phyloP scores from a whole-genome alignment of 805 yeast genomes.

The Scheffersomyces amazonensis region DNA sequence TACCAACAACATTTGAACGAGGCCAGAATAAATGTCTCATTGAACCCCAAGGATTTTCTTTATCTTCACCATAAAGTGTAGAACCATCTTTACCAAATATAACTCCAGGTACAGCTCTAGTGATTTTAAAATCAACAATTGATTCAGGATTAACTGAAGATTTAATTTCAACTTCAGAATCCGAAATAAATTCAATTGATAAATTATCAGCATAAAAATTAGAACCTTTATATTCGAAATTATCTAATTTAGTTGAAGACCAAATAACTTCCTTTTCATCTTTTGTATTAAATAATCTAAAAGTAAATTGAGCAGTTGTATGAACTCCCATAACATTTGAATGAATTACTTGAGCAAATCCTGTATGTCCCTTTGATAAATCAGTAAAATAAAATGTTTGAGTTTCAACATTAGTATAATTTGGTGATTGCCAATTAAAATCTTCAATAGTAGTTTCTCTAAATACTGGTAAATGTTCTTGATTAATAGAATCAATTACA shows the following conservation, averaged over 20 bases:
- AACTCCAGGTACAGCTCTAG: constrained; percentile 69
- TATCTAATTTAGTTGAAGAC: constrained; percentile 89
- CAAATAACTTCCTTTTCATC: constrained; percentile 56
- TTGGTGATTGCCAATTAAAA: constrained; percentile 71
- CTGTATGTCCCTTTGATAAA: constrained; percentile 59
- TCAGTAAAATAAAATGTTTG: constrained; percentile 85
- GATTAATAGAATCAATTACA: constrained; percentile 55
- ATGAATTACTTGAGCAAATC: constrained; percentile 93
- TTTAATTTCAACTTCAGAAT: constrained; percentile 47
- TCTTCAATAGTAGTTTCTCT: constrained; percentile 63
- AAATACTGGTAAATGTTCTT: constrained; percentile 41
- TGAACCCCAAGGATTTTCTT: constrained; percentile 88
- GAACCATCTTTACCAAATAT: constrained; percentile 88
- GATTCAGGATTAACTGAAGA: constrained; percentile 69
- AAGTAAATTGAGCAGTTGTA: constrained; percentile 91
- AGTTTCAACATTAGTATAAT: constrained; percentile 90
- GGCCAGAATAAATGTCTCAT: constrained; percentile 99
- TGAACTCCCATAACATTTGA: constrained; percentile 87
- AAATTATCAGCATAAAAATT: constrained; percentile 78
- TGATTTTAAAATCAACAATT: constrained; percentile 64
- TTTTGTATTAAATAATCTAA: constrained; percentile 63
- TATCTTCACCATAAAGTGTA: constrained; percentile 83
- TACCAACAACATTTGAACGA: constrained; percentile 69
- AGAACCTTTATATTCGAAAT: constrained; percentile 69
- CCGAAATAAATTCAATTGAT: constrained; percentile 59